Percentiles rank a stretch among this genome's conserved stretches.
Evolutionary conservation across 1,284 basidiomycete genomes (phyloP).

Genomic region (Ceratobasidium theobromae): DNA sequence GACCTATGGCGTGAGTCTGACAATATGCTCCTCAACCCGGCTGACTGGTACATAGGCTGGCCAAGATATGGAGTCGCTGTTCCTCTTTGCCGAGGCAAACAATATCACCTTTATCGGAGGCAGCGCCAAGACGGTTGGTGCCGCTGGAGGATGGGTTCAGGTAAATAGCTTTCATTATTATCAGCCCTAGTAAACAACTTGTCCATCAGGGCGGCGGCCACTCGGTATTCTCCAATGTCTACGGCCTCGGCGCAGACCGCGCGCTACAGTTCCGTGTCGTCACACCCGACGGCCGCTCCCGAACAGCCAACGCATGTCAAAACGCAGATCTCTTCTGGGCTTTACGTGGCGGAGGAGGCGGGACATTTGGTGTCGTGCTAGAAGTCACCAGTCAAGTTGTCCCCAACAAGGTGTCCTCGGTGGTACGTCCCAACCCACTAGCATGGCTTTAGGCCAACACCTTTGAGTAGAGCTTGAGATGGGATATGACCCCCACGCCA

Average conservation of each 20-base stretch:
- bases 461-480: not conserved
- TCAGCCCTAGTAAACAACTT: not conserved
- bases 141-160: slow-evolving; percentile 8
- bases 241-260: slow-evolving; percentile 29
- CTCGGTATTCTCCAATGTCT: slow-evolving; percentile 10
- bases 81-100: slow-evolving; percentile 28
- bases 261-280: slow-evolving; percentile 28
- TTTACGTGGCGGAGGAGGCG: slow-evolving; percentile 32
- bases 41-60: slow-evolving; percentile 1
- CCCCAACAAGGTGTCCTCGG: not conserved
- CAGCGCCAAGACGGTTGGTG: slow-evolving; percentile 2
- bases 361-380: slow-evolving; percentile 31
- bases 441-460: not conserved
- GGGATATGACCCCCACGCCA: not conserved
- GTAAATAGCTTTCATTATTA: not conserved
- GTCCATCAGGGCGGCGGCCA: slow-evolving; percentile 44
- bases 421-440: not conserved
- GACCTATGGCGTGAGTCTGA: slow-evolving; percentile 5
- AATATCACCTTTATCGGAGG: slow-evolving; percentile 34
- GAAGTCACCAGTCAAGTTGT: slow-evolving; percentile 20
- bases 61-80: slow-evolving; percentile 13
- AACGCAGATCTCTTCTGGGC: slow-evolving; percentile 40
- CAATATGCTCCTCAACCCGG: not conserved
- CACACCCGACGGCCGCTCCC: slow-evolving; percentile 17
- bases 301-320: slow-evolving; percentile 35